Conservation (phyloP, 345 rosid genomes). For the Abelmoschus esculentus region DNA sequence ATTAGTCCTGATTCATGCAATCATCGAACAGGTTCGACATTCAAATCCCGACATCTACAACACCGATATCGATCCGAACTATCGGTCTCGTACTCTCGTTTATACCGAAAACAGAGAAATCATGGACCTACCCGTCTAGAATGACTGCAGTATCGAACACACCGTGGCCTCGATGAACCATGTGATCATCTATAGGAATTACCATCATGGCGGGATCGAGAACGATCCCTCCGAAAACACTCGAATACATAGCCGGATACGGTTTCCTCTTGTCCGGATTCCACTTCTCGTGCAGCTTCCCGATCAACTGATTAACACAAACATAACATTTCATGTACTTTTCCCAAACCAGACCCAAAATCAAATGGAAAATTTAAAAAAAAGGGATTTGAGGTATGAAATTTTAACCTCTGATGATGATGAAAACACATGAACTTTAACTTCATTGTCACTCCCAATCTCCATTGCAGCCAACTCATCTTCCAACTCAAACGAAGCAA, state of each 20-base stretch:
- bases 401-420: constrained; percentile 51
- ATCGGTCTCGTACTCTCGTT: neutral
- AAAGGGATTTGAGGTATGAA: neutral
- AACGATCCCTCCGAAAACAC: constrained; percentile 51
- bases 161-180: constrained; percentile 71
- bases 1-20: neutral
- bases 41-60: neutral
- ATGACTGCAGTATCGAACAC: constrained; percentile 67
- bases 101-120: neutral
- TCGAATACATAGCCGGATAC: constrained; percentile 69
- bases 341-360: neutral
- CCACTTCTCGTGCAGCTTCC: constrained; percentile 53
- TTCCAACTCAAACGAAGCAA: constrained; percentile 9
- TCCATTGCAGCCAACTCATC: constrained; percentile 22
- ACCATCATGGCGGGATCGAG: constrained; percentile 70
- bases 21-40: neutral
- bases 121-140: constrained; percentile 42
- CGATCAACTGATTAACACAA: constrained; percentile 37
- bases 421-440: constrained; percentile 6
- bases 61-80: neutral
- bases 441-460: constrained; percentile 26
- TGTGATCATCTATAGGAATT: constrained; percentile 68
- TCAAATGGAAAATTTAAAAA: neutral
- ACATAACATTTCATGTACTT: neutral
- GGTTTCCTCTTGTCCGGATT: constrained; percentile 41